Conservation (phyloP, 2,329 filamentous ascomycete genomes). For the Dothistroma septosporum region DNA sequence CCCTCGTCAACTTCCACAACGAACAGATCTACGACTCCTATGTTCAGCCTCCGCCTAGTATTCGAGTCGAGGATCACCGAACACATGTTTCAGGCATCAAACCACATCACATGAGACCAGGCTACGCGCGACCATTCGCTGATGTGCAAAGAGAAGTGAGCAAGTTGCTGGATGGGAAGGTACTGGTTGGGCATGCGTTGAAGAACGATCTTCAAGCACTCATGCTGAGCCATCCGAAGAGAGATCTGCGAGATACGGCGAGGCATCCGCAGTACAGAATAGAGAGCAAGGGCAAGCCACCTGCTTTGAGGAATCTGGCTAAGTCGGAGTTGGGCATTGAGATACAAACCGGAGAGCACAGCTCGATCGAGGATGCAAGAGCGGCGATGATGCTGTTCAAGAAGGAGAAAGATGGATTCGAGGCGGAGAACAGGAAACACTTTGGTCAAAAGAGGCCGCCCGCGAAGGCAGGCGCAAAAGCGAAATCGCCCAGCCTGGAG, state of each 20-base stretch:
- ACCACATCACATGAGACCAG: conserved; percentile 63
- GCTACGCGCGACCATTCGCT: conserved; percentile 55
- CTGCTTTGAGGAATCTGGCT: conserved; percentile 59
- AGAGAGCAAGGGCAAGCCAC: conserved; percentile 63
- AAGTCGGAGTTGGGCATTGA: conserved; percentile 55
- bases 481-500: conserved; percentile 19
- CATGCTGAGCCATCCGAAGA: conserved; percentile 70
- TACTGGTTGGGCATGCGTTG: conserved; percentile 80
- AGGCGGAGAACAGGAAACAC: conserved; percentile 69
- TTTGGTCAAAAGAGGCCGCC: conserved; percentile 42
- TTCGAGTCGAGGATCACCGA: conserved; percentile 85
- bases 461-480: conserved; percentile 15
- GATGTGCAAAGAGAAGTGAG: conserved; percentile 72
- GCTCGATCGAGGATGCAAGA: conserved; percentile 70
- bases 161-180: conserved; percentile 62
- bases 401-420: conserved; percentile 77
- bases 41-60: conserved; percentile 59
- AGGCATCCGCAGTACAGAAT: conserved; percentile 71
- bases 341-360: conserved; percentile 59
- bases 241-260: conserved; percentile 80
- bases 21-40: conserved; percentile 91
- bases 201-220: conserved; percentile 72
- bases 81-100: conserved; percentile 80
- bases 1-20: conserved; percentile 89
- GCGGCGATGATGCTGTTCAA: conserved; percentile 87